Conservation (phyloP, 2,329 filamentous ascomycete genomes). For the Ophiostoma fasciatum region DNA sequence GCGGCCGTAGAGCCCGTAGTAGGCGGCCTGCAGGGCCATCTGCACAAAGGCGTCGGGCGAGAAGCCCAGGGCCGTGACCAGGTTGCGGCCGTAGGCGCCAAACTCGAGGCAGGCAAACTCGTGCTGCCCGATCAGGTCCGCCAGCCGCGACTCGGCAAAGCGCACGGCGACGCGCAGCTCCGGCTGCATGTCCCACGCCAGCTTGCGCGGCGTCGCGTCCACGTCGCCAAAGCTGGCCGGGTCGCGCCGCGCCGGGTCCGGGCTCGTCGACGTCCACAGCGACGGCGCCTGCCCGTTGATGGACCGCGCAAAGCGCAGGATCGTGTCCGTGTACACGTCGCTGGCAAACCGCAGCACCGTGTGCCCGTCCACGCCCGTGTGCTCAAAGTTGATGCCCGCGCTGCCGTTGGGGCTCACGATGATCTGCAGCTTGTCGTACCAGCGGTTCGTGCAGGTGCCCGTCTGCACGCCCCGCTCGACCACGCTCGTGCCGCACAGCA, state of each 20-base stretch:
- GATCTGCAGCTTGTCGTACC: constrained; percentile 98
- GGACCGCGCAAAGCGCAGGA: constrained; percentile 82
- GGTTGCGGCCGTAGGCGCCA: constrained; percentile 81
- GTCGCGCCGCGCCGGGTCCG: constrained; percentile 84
- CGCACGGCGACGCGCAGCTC: constrained; percentile 82
- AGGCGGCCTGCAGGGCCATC: constrained; percentile 97
- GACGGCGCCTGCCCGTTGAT: constrained; percentile 91
- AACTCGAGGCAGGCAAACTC: constrained; percentile 93
- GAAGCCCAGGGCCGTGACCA: constrained; percentile 93
- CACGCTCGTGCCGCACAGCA: constrained; percentile 91
- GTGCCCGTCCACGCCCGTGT: constrained; percentile 94
- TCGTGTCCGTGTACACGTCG: constrained; percentile 94
- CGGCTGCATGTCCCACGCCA: constrained; percentile 95
- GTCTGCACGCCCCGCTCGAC: constrained; percentile 90
- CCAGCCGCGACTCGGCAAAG: constrained; percentile 87
- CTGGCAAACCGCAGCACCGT: constrained; percentile 93
- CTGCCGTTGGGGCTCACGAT: constrained; percentile 98
- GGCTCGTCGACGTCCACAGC: constrained; percentile 79
- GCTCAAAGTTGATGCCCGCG: constrained; percentile 97
- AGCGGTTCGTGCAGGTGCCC: constrained; percentile 92
- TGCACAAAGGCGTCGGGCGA: constrained; percentile 96
- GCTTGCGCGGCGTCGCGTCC: constrained; percentile 82
- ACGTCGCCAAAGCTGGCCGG: constrained; percentile 87
- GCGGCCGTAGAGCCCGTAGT: constrained; percentile 89
- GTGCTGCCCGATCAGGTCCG: constrained; percentile 90